phyloP scores from a whole-genome alignment of 139 green algal species.

The Micromonas commoda region DNA sequence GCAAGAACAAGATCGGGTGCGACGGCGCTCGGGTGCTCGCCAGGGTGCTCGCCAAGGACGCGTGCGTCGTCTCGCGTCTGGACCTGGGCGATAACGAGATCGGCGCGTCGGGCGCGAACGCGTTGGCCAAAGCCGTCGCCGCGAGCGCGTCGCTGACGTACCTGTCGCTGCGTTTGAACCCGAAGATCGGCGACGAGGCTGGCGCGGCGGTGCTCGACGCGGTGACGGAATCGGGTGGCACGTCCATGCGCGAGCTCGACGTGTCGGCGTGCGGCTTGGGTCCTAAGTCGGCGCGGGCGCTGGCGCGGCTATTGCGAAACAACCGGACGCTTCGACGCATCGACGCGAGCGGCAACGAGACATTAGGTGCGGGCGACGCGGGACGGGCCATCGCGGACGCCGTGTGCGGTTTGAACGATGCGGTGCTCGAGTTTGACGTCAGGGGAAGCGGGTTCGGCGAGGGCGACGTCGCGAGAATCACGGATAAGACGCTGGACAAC shows the following conservation, averaged over 20 bases:
- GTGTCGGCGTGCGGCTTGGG: not conserved
- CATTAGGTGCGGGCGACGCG: too few relatives aligned
- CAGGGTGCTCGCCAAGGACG: conserved; percentile 64
- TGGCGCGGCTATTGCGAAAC: too few relatives aligned
- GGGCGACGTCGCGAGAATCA: too few relatives aligned
- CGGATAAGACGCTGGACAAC: too few relatives aligned
- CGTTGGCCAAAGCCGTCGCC: conserved; percentile 54
- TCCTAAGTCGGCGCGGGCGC: not conserved
- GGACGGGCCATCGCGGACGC: too few relatives aligned
- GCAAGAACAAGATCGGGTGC: conserved; percentile 64
- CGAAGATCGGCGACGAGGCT: conserved; percentile 59
- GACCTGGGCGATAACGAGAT: conserved; percentile 66
- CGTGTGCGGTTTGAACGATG: too few relatives aligned
- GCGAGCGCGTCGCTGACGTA: conserved; percentile 43
- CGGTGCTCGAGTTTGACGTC: too few relatives aligned
- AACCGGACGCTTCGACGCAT: too few relatives aligned
- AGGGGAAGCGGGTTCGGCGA: too few relatives aligned
- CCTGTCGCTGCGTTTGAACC: conserved; percentile 61
- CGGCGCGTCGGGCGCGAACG: conserved; percentile 58
- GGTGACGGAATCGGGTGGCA: not conserved
- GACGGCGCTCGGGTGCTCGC: conserved; percentile 61
- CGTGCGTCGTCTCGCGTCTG: conserved; percentile 58
- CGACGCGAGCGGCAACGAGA: too few relatives aligned
- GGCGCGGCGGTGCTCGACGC: conserved; percentile 31
- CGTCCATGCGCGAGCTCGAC: not conserved